phyloP scores from a whole-genome alignment of 2,329 filamentous ascomycete species.

The Fusarium longipes region DNA sequence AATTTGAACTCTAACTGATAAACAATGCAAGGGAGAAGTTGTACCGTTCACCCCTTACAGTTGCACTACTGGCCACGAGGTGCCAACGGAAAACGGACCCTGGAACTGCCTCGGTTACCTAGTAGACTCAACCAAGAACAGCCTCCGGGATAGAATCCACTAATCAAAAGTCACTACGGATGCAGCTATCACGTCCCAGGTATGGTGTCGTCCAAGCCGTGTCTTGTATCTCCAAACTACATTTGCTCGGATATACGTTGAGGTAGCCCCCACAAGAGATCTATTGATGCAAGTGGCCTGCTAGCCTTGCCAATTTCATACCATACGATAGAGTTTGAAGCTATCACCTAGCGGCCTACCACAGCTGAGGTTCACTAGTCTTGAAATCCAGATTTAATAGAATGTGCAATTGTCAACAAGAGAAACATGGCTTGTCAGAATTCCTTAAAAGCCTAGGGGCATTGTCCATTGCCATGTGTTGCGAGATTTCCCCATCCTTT shows the following conservation, averaged over 20 bases:
- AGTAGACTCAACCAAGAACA: no score
- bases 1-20: not conserved
- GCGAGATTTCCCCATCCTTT: not conserved
- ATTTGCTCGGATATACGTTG: not conserved
- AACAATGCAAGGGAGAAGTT: not conserved
- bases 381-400: conserved; percentile 15
- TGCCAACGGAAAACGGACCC: not conserved
- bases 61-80: conserved; percentile 6
- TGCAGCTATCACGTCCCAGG: not conserved
- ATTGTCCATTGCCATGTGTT: not conserved
- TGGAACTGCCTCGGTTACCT: not conserved
- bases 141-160: not conserved
- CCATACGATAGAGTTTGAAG: conserved; percentile 4
- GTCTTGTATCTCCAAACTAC: not conserved
- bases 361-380: not conserved
- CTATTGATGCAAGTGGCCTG: not conserved
- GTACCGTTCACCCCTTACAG: not conserved
- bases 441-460: conserved; percentile 2
- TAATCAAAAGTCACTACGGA: not conserved
- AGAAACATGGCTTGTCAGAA: conserved; percentile 11
- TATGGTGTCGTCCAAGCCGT: not conserved
- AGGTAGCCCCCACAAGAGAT: not conserved
- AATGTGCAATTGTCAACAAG: not conserved
- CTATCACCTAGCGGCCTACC: conserved; percentile 13
- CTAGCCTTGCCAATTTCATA: not conserved